Conservation (phyloP, 768 basidiomycete species). For the Suillus luteus region DNA sequence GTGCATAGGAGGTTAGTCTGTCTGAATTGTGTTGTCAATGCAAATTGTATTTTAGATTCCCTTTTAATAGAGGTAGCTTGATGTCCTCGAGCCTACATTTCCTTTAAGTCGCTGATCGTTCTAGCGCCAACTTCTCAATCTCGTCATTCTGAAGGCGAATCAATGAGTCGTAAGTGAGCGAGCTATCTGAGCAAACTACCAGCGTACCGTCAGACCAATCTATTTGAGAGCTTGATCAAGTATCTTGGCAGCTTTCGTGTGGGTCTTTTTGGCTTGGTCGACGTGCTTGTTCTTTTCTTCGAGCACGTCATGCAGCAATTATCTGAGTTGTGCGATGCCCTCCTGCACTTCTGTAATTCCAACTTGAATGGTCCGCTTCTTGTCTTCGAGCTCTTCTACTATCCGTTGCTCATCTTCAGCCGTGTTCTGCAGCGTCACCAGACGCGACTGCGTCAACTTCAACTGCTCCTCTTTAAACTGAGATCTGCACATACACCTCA, state of each 20-base stretch:
- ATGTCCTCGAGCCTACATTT: slow-evolving; percentile 95
- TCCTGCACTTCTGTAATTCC: slow-evolving; percentile 64
- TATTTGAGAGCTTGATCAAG: slow-evolving; percentile 91
- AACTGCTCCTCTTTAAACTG: slow-evolving; percentile 84
- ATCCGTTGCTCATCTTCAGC: slow-evolving; percentile 48
- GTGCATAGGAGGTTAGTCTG: too few species aligned
- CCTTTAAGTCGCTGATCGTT: slow-evolving; percentile 84
- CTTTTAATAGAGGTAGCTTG: slow-evolving; percentile 71
- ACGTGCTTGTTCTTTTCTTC: slow-evolving; percentile 76
- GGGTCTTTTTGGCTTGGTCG: slow-evolving; percentile 73
- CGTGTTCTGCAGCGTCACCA: slow-evolving; percentile 24
- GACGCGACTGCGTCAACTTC: slow-evolving; percentile 42
- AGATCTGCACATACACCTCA: slow-evolving; percentile 44
- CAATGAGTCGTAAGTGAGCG: background rate
- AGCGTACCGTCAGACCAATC: slow-evolving; percentile 71
- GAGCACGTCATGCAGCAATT: slow-evolving; percentile 65
- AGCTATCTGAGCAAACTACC: slow-evolving; percentile 16
- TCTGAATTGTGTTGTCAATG: too few species aligned
- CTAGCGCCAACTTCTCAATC: slow-evolving; percentile 84
- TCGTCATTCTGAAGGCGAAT: slow-evolving; percentile 26
- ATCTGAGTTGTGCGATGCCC: slow-evolving; percentile 55
- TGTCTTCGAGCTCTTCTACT: slow-evolving; percentile 53
- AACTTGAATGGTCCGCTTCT: slow-evolving; percentile 52
- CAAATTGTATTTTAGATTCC: slow-evolving; percentile 54
- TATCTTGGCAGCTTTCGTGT: slow-evolving; percentile 67